Conservation (phyloP, 2,329 filamentous ascomycete species). For the Phialemoniopsis sp. region DNA sequence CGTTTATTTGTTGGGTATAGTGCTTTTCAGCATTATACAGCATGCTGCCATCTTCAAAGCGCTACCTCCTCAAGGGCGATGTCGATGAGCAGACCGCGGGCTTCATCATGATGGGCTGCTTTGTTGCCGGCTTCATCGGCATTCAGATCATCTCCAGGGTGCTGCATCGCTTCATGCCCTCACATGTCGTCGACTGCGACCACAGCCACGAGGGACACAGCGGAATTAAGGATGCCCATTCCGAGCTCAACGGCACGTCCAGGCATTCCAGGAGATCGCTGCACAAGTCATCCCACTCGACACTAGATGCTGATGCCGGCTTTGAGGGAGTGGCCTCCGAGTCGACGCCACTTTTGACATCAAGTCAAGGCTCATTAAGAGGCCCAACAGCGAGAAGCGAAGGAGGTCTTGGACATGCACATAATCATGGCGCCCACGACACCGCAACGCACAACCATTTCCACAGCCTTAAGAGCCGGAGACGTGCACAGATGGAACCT, state of each 20-base stretch:
- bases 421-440: slow-evolving; percentile 11
- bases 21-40: slow-evolving; percentile 88
- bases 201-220: slow-evolving; percentile 61
- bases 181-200: slow-evolving; percentile 77
- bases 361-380: too few species aligned
- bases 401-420: slow-evolving; percentile 12
- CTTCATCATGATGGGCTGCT: slow-evolving; percentile 64
- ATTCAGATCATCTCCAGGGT: slow-evolving; percentile 71
- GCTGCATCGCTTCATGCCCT: slow-evolving; percentile 70
- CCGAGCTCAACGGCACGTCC: slow-evolving; percentile 4
- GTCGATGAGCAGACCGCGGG: slow-evolving; percentile 64
- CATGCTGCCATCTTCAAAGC: slow-evolving; percentile 84
- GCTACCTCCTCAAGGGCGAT: slow-evolving; percentile 68
- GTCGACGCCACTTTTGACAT: slow-evolving; percentile 42
- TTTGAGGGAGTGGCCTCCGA: slow-evolving; percentile 26
- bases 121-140: slow-evolving; percentile 67
- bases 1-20: slow-evolving; percentile 35
- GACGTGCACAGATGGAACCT: slow-evolving; percentile 22
- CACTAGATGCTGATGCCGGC: slow-evolving; percentile 3
- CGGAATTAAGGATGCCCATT: slow-evolving; percentile 9
- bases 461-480: slow-evolving; percentile 10
- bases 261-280: slow-evolving; percentile 4
- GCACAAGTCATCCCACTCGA: slow-evolving; percentile 11
- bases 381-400: too few species aligned
- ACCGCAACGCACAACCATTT: background rate